A percentile compares a stretch with the other conserved stretches of the same genome.
phyloP scores from a whole-genome alignment of 345 rosid genomes.

The Draba incana region DNA sequence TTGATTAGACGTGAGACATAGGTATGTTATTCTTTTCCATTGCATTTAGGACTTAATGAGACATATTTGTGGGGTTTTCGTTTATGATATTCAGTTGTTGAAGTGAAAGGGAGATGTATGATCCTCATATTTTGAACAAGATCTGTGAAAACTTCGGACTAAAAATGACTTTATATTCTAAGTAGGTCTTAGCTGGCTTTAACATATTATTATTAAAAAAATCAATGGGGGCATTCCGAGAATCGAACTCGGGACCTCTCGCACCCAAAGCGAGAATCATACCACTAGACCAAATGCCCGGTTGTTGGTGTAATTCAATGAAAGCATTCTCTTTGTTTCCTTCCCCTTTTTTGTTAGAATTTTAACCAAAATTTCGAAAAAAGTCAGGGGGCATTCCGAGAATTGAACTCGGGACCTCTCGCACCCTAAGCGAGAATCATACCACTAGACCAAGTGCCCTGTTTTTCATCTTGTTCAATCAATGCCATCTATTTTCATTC shows the following conservation, averaged over 20 bases:
- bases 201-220: background rate
- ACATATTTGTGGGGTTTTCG: background rate
- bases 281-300: conserved; percentile 80
- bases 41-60: background rate
- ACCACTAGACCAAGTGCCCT: conserved; percentile 59
- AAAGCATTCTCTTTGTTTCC: conserved; percentile 9
- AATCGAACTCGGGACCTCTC: conserved; percentile 72
- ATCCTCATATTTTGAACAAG: background rate
- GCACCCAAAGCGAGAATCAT: conserved; percentile 81
- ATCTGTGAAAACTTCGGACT: background rate
- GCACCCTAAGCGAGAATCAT: conserved; percentile 85
- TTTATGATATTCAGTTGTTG: background rate
- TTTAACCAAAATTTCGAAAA: background rate
- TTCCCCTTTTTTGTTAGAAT: background rate
- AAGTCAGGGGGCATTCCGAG: conserved; percentile 63
- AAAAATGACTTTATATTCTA: background rate
- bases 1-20: background rate
- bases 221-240: conserved; percentile 59
- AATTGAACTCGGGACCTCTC: conserved; percentile 82
- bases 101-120: background rate
- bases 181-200: background rate
- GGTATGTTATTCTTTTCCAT: background rate
- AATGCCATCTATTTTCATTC: too few relatives aligned
- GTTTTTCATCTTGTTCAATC: background rate
- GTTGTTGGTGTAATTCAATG: background rate